A percentile compares a stretch with the other conserved stretches of the same genome.
Conservation (phyloP, 2,329 filamentous ascomycete genomes). For the Davidsoniella eucalypti region DNA sequence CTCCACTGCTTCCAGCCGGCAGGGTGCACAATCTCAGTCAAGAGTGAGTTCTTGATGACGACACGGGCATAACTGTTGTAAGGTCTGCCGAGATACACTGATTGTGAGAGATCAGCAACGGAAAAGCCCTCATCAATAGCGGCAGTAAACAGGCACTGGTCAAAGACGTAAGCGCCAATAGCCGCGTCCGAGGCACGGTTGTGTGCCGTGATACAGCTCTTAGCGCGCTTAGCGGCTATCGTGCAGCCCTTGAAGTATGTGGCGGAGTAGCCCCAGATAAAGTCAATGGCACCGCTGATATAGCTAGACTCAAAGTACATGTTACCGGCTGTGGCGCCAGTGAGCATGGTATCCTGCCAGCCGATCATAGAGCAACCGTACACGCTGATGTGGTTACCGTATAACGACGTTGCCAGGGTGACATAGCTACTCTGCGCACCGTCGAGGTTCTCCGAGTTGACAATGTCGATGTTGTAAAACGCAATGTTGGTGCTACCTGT, state of each 20-base stretch:
- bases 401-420: constrained; percentile 18
- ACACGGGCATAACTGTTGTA: constrained; percentile 31
- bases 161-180: constrained; percentile 21
- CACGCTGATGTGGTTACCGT: constrained; percentile 6
- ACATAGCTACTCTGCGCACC: constrained; percentile 32
- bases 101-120: not conserved
- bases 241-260: constrained; percentile 24
- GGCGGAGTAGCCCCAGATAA: constrained; percentile 18
- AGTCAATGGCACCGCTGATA: constrained; percentile 33
- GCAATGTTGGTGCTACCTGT: constrained; percentile 33
- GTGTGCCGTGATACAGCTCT: constrained; percentile 19
- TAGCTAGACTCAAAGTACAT: constrained; percentile 30
- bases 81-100: constrained; percentile 29
- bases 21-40: constrained; percentile 39
- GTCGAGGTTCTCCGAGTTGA: constrained; percentile 27
- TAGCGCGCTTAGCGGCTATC: constrained; percentile 19
- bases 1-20: constrained; percentile 44
- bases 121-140: constrained; percentile 13
- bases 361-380: constrained; percentile 30
- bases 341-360: constrained; percentile 34
- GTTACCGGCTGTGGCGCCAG: constrained; percentile 22
- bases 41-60: constrained; percentile 30
- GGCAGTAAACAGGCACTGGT: constrained; percentile 19
- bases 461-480: constrained; percentile 44
- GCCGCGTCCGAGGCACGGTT: constrained; percentile 25